Conservation (phyloP, 2,329 filamentous ascomycete species). For the Incumbomyces delicatus region DNA sequence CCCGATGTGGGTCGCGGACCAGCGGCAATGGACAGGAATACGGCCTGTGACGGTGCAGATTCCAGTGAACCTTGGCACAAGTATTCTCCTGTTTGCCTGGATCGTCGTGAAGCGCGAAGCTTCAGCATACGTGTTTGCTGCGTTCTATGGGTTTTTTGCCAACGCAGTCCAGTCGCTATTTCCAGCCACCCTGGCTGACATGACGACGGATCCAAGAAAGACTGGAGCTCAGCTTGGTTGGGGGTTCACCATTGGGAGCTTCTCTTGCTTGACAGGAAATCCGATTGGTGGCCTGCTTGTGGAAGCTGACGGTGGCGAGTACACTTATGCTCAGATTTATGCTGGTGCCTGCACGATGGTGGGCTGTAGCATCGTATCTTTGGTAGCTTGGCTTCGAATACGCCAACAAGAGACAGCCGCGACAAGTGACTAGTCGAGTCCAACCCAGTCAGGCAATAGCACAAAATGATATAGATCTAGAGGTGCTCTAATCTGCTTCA, state of each 20-base stretch:
- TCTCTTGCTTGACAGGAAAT: slow-evolving; percentile 56
- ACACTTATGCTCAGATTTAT: slow-evolving; percentile 21
- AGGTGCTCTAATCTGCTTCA: no score
- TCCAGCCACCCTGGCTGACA: slow-evolving; percentile 58
- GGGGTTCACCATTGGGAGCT: slow-evolving; percentile 51
- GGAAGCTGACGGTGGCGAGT: slow-evolving; percentile 39
- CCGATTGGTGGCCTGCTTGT: slow-evolving; percentile 59
- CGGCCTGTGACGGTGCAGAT: slow-evolving; percentile 25
- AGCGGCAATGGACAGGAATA: slow-evolving; percentile 21
- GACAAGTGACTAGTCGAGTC: no score
- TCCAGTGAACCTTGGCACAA: slow-evolving; percentile 28
- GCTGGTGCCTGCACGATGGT: slow-evolving; percentile 2
- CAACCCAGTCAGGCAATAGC: no score
- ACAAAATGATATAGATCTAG: no score
- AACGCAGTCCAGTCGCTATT: slow-evolving; percentile 56
- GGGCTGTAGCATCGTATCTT: neutral
- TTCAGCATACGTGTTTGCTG: slow-evolving; percentile 53
- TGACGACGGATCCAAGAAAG: slow-evolving; percentile 55
- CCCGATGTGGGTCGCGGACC: slow-evolving; percentile 25
- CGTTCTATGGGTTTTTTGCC: slow-evolving; percentile 60
- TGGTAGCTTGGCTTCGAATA: slow-evolving; percentile 2
- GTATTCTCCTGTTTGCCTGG: slow-evolving; percentile 48
- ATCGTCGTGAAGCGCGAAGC: slow-evolving; percentile 43
- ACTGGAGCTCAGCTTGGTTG: slow-evolving; percentile 60
- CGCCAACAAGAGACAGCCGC: neutral